Percentiles rank a stretch among this genome's conserved stretches.
These are phyloP conservation scores for Plenodomus biglobosus DNA, from an alignment of 2,329 filamentous ascomycete genomes.

Conservation along the genomic window DNA sequence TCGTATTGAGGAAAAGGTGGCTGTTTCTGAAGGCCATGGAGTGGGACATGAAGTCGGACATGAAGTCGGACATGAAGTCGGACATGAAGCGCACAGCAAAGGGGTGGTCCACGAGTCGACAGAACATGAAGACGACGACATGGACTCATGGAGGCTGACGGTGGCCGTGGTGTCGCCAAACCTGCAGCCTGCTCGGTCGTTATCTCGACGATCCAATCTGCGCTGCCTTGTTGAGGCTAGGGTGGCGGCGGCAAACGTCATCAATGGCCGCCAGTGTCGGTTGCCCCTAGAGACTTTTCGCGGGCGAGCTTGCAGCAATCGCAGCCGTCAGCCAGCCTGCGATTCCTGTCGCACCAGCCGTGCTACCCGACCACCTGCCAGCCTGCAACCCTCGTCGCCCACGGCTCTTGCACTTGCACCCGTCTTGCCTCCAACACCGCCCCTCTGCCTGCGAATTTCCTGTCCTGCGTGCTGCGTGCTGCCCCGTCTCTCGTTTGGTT, in stretches of 20 bases:
- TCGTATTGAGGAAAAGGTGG: too few species aligned
- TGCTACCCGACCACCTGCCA: slow-evolving; percentile 6
- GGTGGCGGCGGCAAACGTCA: slow-evolving; percentile 1
- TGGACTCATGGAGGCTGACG: too few species aligned
- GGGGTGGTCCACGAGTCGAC: too few species aligned
- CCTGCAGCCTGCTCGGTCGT: background rate
- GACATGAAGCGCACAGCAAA: too few species aligned
- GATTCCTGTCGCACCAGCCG: slow-evolving; percentile 14
- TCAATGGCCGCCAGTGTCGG: slow-evolving; percentile 1
- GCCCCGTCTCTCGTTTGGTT: too few species aligned
- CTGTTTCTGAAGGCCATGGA: too few species aligned
- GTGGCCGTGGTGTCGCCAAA: background rate
- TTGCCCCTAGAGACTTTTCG: slow-evolving; percentile 10
- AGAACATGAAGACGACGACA: too few species aligned
- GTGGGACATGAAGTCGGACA: too few species aligned
- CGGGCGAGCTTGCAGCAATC: slow-evolving; percentile 9
- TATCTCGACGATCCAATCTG: slow-evolving; percentile 1
- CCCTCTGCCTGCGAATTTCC: background rate
- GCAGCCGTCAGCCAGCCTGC: slow-evolving; percentile 8
- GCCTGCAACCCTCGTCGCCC: slow-evolving; percentile 8
- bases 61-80: too few species aligned
- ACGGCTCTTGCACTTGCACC: too few species aligned
- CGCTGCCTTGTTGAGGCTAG: slow-evolving; percentile 2
- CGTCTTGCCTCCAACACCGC: background rate
- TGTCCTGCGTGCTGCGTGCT: background rate